Evolutionary conservation across 202 grass and related monocot genomes (phyloP), one percentile per base, ranked within the genome.

Genomic region (Schoenoplectus triqueter): DNA sequence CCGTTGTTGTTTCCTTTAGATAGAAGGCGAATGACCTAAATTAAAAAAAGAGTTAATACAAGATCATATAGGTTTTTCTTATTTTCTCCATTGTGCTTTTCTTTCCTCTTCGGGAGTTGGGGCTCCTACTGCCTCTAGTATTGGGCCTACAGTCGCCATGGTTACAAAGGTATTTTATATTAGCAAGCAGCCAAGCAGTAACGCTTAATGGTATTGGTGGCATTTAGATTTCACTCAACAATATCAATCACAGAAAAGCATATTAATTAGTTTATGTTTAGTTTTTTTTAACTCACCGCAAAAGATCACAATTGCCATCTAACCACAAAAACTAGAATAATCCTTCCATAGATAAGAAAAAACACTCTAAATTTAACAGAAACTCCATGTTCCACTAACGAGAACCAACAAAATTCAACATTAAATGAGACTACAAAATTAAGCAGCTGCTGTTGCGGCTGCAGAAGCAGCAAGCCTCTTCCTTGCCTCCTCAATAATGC

Each of bases 401-500:
- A 46, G 66, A 69, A 69, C 66, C 13, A 45, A 15, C 66, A 69
- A 69, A 69, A 69, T 69, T 69, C 10, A 80, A 59, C 20, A 44
- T 31, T 46, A 10, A 42, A 80, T 40, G 10, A 9, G 1, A 59
- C 66, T 55, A 79, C 5, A 49, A 75, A 65, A 86, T 89, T 63
- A 88, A 57, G 83, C 83, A 54, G 73, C 41, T 7, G 61, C 61
- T 7, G 69, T 64, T 55, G 31, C 31, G 31, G 84, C 68, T 2
- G 48, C 84, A 49, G 78, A 66, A 8, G 57, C 84, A 5, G 88
- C 88, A 4, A 82, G 71, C 22, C 88, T 80, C 80, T 89, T 89
- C 78, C 79, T 51, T 0, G 88, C 84, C 70, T 89, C 84, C 51
- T 89, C 88, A 14, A 89, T 79, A 17, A 89, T 86, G 17, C 79